Conservation (phyloP, 108 stramenopile genomes). For the Skeletonema tropicum region DNA sequence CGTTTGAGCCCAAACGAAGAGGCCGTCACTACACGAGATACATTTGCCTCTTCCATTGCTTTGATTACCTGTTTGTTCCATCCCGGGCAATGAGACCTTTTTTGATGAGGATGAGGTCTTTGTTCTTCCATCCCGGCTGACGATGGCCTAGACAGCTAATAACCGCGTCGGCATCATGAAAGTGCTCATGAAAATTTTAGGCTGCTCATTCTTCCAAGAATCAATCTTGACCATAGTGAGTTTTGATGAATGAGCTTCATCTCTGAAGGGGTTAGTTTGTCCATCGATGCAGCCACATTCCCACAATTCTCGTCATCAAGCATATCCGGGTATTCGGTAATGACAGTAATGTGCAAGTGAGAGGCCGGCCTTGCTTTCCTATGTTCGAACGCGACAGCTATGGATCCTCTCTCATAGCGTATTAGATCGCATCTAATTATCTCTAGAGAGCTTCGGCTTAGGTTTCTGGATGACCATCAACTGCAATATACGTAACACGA, state of each 20-base stretch:
- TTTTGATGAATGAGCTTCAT: slow-evolving; percentile 11
- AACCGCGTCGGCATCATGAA: slow-evolving; percentile 62
- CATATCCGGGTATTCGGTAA: slow-evolving; percentile 55
- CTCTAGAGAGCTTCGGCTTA: too few species aligned
- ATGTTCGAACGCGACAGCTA: too few species aligned
- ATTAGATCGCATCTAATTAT: too few species aligned
- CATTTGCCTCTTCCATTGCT: slow-evolving; percentile 57
- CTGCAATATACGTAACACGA: too few species aligned
- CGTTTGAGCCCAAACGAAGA: slow-evolving; percentile 66
- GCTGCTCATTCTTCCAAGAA: slow-evolving; percentile 33
- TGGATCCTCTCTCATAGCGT: too few species aligned
- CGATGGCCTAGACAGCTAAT: slow-evolving; percentile 80
- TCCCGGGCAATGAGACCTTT: slow-evolving; percentile 36
- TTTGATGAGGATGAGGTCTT: slow-evolving; percentile 26
- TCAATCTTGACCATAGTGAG: slow-evolving; percentile 39
- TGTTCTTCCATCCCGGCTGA: slow-evolving; percentile 54
- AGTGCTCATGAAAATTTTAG: slow-evolving; percentile 24
- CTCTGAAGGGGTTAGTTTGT: slow-evolving; percentile 43
- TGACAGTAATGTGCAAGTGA: slow-evolving; percentile 59
- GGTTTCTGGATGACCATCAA: too few species aligned
- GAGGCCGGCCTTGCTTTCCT: too few species aligned
- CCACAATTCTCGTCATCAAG: slow-evolving; percentile 69
- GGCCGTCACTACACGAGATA: slow-evolving; percentile 50
- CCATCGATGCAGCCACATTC: slow-evolving; percentile 61
- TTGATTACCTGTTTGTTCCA: slow-evolving; percentile 64